Evolutionary conservation across 1,284 basidiomycete species (phyloP).

Genomic region (Fomitopsis betulina): DNA sequence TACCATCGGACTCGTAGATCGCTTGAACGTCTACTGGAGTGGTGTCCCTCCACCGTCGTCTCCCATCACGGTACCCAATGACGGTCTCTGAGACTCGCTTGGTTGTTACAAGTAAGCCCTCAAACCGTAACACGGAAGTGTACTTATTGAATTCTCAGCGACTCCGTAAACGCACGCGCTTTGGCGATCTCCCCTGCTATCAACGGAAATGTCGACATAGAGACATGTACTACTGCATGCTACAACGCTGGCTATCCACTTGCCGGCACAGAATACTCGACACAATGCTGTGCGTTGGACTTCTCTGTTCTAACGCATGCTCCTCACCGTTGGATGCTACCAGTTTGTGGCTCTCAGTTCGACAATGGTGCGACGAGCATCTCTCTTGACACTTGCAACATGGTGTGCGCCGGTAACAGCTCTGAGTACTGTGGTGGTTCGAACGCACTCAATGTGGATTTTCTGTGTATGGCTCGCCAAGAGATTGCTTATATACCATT

Average conservation of each 20-base stretch:
- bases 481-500: not conserved
- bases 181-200: conserved; percentile 40
- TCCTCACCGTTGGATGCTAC: not conserved
- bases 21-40: conserved; percentile 63
- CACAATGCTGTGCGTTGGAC: conserved; percentile 43
- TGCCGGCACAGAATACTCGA: conserved; percentile 47
- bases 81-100: conserved; percentile 58
- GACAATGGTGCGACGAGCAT: conserved; percentile 41
- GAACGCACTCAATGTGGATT: conserved; percentile 28
- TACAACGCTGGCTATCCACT: conserved; percentile 53
- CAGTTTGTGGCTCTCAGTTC: conserved; percentile 53
- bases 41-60: conserved; percentile 49
- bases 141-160: conserved; percentile 30
- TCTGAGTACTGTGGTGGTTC: conserved; percentile 68
- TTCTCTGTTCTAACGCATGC: not conserved
- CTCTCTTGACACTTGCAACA: conserved; percentile 48
- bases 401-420: conserved; percentile 58
- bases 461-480: not conserved
- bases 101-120: conserved; percentile 58
- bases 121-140: not conserved
- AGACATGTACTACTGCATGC: conserved; percentile 58
- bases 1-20: conserved; percentile 22
- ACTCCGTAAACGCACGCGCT: conserved; percentile 43
- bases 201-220: conserved; percentile 46
- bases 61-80: conserved; percentile 42